Evolutionary conservation across 805 yeast genomes (phyloP).

Genomic region (Metschnikowia anglica): DNA sequence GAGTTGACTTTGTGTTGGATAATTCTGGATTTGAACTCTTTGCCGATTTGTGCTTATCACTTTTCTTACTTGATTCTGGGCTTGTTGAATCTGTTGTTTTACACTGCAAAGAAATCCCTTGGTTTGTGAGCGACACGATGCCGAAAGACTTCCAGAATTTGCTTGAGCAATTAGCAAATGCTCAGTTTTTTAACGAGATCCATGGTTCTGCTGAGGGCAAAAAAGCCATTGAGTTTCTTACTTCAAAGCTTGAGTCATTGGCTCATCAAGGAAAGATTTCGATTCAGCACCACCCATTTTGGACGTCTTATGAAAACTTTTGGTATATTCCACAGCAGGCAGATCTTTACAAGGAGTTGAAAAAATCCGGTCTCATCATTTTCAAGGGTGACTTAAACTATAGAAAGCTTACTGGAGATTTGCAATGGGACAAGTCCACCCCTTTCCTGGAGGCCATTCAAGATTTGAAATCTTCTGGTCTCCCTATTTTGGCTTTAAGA

Average conservation of each 20-base stretch:
- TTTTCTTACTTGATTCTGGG: slow-evolving; percentile 58
- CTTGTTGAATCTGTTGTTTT: slow-evolving; percentile 63
- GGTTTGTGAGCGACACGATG: slow-evolving; percentile 98
- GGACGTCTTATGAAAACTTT: slow-evolving; percentile 81
- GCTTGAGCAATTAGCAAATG: slow-evolving; percentile 54
- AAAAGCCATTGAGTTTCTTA: slow-evolving; percentile 24
- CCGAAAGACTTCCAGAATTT: slow-evolving; percentile 70
- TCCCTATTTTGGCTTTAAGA: slow-evolving; percentile 74
- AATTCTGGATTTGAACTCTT: slow-evolving; percentile 94
- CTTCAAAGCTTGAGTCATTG: slow-evolving; percentile 24
- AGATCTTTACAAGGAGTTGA: slow-evolving; percentile 58
- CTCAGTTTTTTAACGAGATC: slow-evolving; percentile 48
- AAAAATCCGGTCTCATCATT: slow-evolving; percentile 66
- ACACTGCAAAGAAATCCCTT: slow-evolving; percentile 89
- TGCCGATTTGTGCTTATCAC: slow-evolving; percentile 62
- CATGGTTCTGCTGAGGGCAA: slow-evolving; percentile 21
- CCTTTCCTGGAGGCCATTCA: slow-evolving; percentile 72
- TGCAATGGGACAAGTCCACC: slow-evolving; percentile 82
- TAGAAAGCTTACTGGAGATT: slow-evolving; percentile 89
- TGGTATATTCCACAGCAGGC: slow-evolving; percentile 71
- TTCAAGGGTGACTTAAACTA: slow-evolving; percentile 97
- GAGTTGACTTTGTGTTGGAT: slow-evolving; percentile 84
- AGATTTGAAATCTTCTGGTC: slow-evolving; percentile 55
- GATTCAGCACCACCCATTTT: slow-evolving; percentile 61
- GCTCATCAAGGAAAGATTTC: slow-evolving; percentile 23